Percentiles rank a stretch among this genome's conserved stretches.
Evolutionary conservation across 73 alveolate genomes (phyloP).

Genomic region (Paramecium sexaurelia): DNA sequence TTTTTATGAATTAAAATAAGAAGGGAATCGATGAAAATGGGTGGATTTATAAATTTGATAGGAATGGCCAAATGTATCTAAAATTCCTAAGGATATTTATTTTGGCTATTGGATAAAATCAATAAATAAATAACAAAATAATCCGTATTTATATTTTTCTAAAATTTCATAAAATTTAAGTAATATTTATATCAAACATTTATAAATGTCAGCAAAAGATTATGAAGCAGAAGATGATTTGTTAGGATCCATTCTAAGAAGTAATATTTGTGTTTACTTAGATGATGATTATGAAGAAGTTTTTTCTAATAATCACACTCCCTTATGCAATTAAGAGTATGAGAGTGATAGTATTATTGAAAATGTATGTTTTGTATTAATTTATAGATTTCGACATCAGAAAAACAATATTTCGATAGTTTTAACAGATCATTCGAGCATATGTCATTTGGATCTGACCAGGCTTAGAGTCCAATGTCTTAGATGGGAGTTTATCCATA

Average conservation of each 20-base stretch:
- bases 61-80: too few species aligned
- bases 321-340: neutral
- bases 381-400: neutral
- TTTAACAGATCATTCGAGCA: conserved; percentile 34
- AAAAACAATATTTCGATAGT: conserved; percentile 12
- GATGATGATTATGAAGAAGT: conserved; percentile 25
- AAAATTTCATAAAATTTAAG: neutral
- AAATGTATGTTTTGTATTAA: neutral
- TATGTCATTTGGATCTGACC: conserved; percentile 38
- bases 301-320: neutral
- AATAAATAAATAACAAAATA: neutral
- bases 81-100: too few species aligned
- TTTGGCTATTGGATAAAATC: neutral
- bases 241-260: conserved; percentile 23
- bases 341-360: conserved; percentile 33
- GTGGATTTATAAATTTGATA: too few species aligned
- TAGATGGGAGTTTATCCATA: neutral
- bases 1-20: too few species aligned
- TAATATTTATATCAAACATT: neutral
- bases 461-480: conserved; percentile 8
- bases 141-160: neutral
- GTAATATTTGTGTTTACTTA: neutral
- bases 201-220: neutral
- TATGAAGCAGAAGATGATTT: conserved; percentile 38
- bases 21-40: too few species aligned